Base-by-base conservation (phyloP, 495 filamentous ascomycete genomes). In the Neurospora cerealis region DNA sequence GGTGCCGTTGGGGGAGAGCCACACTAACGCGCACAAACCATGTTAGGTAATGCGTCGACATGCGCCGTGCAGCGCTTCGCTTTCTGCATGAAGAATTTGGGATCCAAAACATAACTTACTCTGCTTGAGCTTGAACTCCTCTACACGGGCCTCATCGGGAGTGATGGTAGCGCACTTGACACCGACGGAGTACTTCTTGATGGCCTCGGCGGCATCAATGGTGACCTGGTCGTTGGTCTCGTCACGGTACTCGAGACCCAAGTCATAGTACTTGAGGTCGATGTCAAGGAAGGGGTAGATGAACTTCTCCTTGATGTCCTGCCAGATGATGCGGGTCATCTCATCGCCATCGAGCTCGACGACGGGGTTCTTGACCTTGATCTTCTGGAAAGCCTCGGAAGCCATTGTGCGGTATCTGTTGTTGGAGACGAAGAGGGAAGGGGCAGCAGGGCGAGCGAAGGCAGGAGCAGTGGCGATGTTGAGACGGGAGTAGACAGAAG, bases 121-220 rank as follows among this genome's bases (percentile, higher is more conserved):
- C 85, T 98, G 89, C 93, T 98, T 99, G 76, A 99, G 88, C 78
- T 96, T 92, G 84, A 99, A 99, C 84, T 99, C 96, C 88, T 98
- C 88, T 24, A 99, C 94, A 81, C 96, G 90, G 72, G 90, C 92
- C 86, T 99, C 95, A 83, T 99, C 96, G 28, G 96, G 96, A 73
- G 96, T 99, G 85, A 99, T 99, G 80, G 96, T 99, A 73, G 96
- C 96, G 83, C 96, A 99, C 88, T 99, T 99, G 83, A 99, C 93
- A 83, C 96, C 96, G 71, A 99, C 96, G 70, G 91, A 92, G 87
- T 98, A 97, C 87, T 97, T 96, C 88, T 97, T 94, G 85, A 98
- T 98, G 37, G 96, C 96, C 85, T 97, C 95, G 60, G 96, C 96
- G 71, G 94, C 91, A 79, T 98, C 95, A 76, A 93, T 78, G 71